Evolutionary conservation across 306 rosid species (phyloP), one percentile per base, ranked within the genome.

Genomic region (Acmispon strigosus): DNA sequence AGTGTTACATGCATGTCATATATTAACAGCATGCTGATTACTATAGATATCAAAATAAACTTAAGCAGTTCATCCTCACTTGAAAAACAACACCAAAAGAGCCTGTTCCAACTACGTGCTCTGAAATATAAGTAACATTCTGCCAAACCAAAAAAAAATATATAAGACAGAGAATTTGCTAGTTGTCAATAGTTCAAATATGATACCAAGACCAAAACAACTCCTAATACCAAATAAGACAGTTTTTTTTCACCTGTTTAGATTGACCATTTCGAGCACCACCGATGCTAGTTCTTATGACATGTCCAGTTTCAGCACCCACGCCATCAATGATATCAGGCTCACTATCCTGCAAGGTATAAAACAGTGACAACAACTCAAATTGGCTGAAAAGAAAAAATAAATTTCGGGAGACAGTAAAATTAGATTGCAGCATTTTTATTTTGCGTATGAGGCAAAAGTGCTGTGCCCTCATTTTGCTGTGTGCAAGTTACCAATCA

Each of bases 1-100:
- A 70, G 58, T 39, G n/a, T 50, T 65, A 48, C 62, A 15, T 56
- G 47, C 27, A 37, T 45, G 59, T 1, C 12, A 53, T 14, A 60
- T 42, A 64, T 51, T 11, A 65, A 62, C 50, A 6, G 70, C 61
- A 72, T 15, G 49, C 24, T 6, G 8, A 41, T 72, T 56, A 27
- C 73, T 52, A 66, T 66, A 27, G 54, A 49, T 6, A 59, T 41
- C 24, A 17, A 55, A 43, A 76, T 56, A 10, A 81, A 77, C 44
- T n/a, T 47, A 62, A 17, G 71, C 8, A 32, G 20, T 22, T 47
- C 3, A 37, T 70, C 6, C 91, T 76, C 76, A 91, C 99, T 82
- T 91, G 99, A 82, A 77, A 91, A 66, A 94, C 99, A 87, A 86
- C 89, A 59, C 99, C 99, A 69, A 94, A 94, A 63, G 99, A 94